phyloP scores from a whole-genome alignment of 495 filamentous ascomycete species.

The Echria macrotheca region DNA sequence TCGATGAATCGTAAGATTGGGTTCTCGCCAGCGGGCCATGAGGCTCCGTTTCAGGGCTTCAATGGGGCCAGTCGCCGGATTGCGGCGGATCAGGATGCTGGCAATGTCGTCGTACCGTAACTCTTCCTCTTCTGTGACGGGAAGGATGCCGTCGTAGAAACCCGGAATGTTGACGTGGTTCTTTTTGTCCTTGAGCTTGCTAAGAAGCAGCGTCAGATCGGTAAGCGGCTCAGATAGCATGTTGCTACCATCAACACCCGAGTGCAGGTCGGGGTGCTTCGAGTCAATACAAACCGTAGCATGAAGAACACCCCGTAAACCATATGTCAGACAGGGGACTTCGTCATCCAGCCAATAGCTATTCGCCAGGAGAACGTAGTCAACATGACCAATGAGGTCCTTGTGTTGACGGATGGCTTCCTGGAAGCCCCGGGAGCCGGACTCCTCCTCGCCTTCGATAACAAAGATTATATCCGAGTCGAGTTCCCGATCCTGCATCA shows the following conservation, averaged over 20 bases:
- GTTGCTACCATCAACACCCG: slow-evolving; percentile 87
- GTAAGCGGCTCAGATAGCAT: slow-evolving; percentile 85
- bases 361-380: slow-evolving; percentile 92
- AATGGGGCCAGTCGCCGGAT: slow-evolving; percentile 61
- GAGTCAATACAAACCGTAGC: slow-evolving; percentile 84
- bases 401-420: slow-evolving; percentile 72
- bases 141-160: slow-evolving; percentile 79
- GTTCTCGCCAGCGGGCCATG: slow-evolving; percentile 93
- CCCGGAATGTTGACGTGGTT: slow-evolving; percentile 61
- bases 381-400: slow-evolving; percentile 77
- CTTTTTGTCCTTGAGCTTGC: slow-evolving; percentile 65
- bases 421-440: slow-evolving; percentile 82
- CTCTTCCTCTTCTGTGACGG: slow-evolving; percentile 69
- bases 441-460: slow-evolving; percentile 96
- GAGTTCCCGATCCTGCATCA: slow-evolving; percentile 69
- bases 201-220: slow-evolving; percentile 76
- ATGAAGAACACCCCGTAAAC: slow-evolving; percentile 89
- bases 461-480: slow-evolving; percentile 85
- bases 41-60: slow-evolving; percentile 68
- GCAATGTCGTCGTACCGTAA: slow-evolving; percentile 80
- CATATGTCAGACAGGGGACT: slow-evolving; percentile 91
- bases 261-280: slow-evolving; percentile 83
- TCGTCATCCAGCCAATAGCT: slow-evolving; percentile 98
- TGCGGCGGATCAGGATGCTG: slow-evolving; percentile 61
- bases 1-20: slow-evolving; percentile 87